Evolutionary conservation across 2,329 filamentous ascomycete genomes (phyloP), one percentile per base, ranked within the genome.

Genomic region (Fusarium drepaniforme): DNA sequence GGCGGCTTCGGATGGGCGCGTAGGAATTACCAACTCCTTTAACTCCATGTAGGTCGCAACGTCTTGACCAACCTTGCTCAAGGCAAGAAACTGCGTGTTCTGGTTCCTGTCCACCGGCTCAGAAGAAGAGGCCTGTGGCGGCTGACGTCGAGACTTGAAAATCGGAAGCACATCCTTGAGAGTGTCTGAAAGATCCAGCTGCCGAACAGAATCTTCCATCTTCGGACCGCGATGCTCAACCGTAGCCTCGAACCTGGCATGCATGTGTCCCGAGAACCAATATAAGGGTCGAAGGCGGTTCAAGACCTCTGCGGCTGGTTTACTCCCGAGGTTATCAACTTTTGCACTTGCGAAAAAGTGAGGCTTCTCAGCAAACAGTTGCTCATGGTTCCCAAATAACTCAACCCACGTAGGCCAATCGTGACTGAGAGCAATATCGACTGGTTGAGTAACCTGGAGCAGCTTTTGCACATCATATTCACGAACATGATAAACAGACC

Each of bases 201-300:
- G 37, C 18, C 28, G 46, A 0, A 70, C 51, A 5, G 38, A 35
- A 12, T 70, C 64, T 4, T 66, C 49, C 40, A 73, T 51, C 2
- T 81, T 81, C 70, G 90, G 9, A 8, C 57, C 78, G 42, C 82
- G 73, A 70, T 90, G 91, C 18, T 71, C 84, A 80, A 89, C 92
- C 69, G 89, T 82, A 1, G 95, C 96, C 1, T 92, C 83, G 81
- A 93, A 98, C 80, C 95, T 96, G 85, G 93, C 92, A 83, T 99
- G 96, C 84, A 98, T 84, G 83, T 99, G 96, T 4, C 95, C 96
- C 38, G 93, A 92, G 81, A 98, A 98, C 96, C 96, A 99, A 80
- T 94, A 93, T 0, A 88, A 87, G 8, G 96, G 96, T 59, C 94
- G 88, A 62, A 98, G 83, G 35, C 93, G 89, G 79, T 97, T 92